Evolutionary conservation across 2,329 filamentous ascomycete species (phyloP), one percentile per base, ranked within the genome.

Genomic region (Paecilomyces niveus): DNA sequence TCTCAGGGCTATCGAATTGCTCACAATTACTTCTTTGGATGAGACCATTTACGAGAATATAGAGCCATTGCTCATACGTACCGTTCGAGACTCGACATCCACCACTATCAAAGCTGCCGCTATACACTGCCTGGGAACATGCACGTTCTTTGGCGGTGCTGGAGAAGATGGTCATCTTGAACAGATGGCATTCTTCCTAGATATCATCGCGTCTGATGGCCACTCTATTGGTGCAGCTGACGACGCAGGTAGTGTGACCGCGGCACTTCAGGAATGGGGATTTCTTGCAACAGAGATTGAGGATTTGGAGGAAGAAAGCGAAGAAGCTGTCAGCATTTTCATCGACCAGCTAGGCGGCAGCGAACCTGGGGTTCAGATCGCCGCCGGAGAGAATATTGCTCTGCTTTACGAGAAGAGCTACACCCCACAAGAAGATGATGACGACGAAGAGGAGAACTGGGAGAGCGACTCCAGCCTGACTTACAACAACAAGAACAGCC

Each of bases 271-370:
- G 63, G 85, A 87, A 59, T 96, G 90, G 89, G 88, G 87, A 1
- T 88, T 93, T 63, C 82, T 95, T 4, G 89, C 89, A 4, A 92
- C 89, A 3, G 84, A 89, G 60, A 77, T 93, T 6, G 87, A 92
- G 3, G 89, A 93, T 66, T 80, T 92, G 51, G 85, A 89, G 64
- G 82, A 83, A 15, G 81, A 86, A 60, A 90, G 88, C 32, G 86
- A 90, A 62, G 76, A 84, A 29, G 88, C 89, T 15, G 83, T 94
- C 66, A 89, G 94, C 56, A 86, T 88, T 1, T 91, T 96, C 65
- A 86, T 90, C 50, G 91, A 96, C 54, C 92, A 96, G 73, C 86
- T 96, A 18, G 86, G 92, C 60, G 91, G 89, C 70, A 81, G 81
- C 32, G 86, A 91, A 59, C 78, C 85, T 0, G 78, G 83, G 8